Percentiles rank a stretch among this genome's conserved stretches.
phyloP scores from a whole-genome alignment of 2,329 filamentous ascomycete species.

The Aspergillus ochraceoroseus region DNA sequence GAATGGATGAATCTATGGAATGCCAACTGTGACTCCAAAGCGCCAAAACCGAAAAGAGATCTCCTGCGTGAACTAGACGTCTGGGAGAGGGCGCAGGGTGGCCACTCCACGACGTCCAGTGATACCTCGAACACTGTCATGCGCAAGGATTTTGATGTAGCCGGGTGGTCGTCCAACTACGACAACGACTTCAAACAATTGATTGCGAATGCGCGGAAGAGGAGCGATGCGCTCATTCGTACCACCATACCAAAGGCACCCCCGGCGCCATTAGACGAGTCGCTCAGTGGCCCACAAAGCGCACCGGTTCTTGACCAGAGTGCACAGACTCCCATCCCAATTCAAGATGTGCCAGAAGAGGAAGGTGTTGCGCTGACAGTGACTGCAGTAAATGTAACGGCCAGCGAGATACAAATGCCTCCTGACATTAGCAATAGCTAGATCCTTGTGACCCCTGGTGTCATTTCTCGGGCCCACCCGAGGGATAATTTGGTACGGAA shows the following conservation, averaged over 20 bases:
- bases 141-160: conserved; percentile 82
- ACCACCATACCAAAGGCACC: conserved; percentile 27
- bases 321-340: background rate
- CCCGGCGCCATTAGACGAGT: conserved; percentile 2
- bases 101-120: conserved; percentile 42
- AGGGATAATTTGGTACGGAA: too few species aligned
- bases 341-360: conserved; percentile 4
- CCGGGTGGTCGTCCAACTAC: conserved; percentile 69
- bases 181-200: conserved; percentile 70
- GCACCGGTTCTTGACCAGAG: conserved; percentile 6
- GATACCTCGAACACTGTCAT: conserved; percentile 53
- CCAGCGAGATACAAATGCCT: conserved; percentile 4
- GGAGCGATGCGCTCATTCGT: conserved; percentile 35
- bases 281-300: conserved; percentile 2
- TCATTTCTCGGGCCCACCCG: too few species aligned
- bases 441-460: background rate
- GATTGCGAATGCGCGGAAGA: conserved; percentile 67
- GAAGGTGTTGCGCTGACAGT: conserved; percentile 5
- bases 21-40: conserved; percentile 83
- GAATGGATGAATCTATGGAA: conserved; percentile 98
- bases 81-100: conserved; percentile 82
- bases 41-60: conserved; percentile 64
- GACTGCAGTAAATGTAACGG: conserved; percentile 5
- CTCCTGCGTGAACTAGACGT: conserved; percentile 72
- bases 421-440: conserved; percentile 13